Percentiles rank a stretch among this genome's conserved stretches.
Conservation (phyloP, 495 filamentous ascomycete genomes). For the Neurospora cerealis region DNA sequence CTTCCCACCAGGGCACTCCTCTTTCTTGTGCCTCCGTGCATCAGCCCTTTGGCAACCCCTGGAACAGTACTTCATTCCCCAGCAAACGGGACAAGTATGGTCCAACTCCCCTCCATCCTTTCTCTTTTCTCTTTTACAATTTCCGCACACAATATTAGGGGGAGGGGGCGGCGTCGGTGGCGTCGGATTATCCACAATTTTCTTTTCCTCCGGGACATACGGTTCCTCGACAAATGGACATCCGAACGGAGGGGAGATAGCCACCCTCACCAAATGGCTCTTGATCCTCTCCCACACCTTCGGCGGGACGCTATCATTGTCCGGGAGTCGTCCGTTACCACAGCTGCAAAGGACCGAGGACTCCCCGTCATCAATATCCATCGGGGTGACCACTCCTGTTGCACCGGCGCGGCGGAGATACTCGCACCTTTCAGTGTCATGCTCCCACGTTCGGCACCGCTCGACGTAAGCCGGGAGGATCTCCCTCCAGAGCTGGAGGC, state of each 20-base stretch:
- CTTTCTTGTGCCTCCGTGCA: slow-evolving; percentile 26
- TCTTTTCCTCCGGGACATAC: slow-evolving; percentile 5
- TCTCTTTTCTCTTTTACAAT: slow-evolving; percentile 15
- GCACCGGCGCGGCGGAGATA: slow-evolving; percentile 20
- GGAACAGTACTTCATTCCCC: slow-evolving; percentile 23
- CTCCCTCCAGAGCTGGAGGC: slow-evolving; percentile 35
- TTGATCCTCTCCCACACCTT: slow-evolving; percentile 21
- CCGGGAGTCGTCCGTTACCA: slow-evolving; percentile 22
- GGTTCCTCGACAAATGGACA: slow-evolving; percentile 24
- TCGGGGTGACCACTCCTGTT: slow-evolving; percentile 10
- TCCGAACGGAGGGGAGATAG: slow-evolving; percentile 27
- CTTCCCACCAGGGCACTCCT: slow-evolving; percentile 1
- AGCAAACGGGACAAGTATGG: slow-evolving; percentile 19
- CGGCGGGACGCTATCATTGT: slow-evolving; percentile 12
- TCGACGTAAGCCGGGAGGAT: slow-evolving; percentile 39
- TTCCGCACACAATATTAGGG: slow-evolving; percentile 6
- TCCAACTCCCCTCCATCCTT: slow-evolving; percentile 13
- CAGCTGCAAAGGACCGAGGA: slow-evolving; percentile 25
- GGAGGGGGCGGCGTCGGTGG: not conserved
- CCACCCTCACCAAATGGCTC: slow-evolving; percentile 20
- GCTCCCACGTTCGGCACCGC: slow-evolving; percentile 45
- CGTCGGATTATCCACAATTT: not conserved
- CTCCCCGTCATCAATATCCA: slow-evolving; percentile 14
- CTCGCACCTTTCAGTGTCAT: slow-evolving; percentile 33
- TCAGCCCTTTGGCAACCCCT: slow-evolving; percentile 24